A percentile compares a stretch with the other conserved stretches of the same genome.
Conservation (phyloP, 139 green algal species). For the Edaphochlamys debaryana region DNA sequence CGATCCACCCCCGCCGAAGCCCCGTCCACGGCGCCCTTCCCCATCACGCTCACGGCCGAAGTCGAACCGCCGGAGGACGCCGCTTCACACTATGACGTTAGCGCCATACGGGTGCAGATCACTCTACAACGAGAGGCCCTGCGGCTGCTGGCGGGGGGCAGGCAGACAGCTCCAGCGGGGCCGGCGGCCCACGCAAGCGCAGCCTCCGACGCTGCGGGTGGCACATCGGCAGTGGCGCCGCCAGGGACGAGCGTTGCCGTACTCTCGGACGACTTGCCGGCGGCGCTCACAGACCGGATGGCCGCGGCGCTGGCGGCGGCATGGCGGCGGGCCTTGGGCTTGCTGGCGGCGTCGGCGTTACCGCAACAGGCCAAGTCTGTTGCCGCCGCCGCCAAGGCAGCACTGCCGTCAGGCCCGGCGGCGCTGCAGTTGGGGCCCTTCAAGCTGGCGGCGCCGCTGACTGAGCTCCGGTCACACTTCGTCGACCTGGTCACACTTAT, state of each 20-base stretch:
- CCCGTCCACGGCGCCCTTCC: conserved; percentile 34
- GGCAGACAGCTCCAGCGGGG: background rate
- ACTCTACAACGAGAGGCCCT: background rate
- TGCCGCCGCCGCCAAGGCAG: background rate
- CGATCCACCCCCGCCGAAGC: background rate
- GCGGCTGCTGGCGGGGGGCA: background rate
- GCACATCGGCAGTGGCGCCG: background rate
- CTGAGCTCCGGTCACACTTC: conserved; percentile 29
- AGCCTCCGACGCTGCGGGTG: background rate
- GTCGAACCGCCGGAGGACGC: conserved; percentile 9
- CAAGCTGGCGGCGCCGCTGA: background rate
- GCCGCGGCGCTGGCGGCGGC: background rate
- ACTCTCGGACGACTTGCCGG: conserved; percentile 11
- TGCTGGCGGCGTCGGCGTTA: background rate
- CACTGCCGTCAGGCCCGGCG: background rate
- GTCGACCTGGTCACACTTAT: conserved; percentile 35
- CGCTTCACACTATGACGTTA: conserved; percentile 18
- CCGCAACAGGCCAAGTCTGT: background rate
- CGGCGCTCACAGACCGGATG: background rate
- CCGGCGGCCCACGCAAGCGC: no score
- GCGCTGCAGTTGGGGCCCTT: background rate
- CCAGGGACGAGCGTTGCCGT: background rate
- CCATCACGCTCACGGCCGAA: conserved; percentile 7
- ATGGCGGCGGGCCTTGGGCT: background rate
- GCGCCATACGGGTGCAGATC: background rate